phyloP scores from a whole-genome alignment of 192 early-diverging fungal genomes.

The Umbelopsis sp. region DNA sequence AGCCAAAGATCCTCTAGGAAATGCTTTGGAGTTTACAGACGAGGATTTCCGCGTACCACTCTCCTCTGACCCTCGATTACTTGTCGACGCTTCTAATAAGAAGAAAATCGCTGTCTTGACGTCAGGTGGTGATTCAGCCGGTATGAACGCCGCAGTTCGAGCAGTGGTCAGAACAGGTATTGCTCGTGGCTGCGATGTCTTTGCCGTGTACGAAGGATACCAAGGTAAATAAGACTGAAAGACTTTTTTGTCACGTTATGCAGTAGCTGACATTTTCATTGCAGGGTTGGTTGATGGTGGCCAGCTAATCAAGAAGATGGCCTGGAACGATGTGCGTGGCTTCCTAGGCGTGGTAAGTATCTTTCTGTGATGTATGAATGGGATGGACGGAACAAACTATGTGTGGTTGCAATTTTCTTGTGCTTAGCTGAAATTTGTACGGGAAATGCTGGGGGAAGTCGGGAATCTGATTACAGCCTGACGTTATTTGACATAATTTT shows the following conservation, averaged over 20 bases:
- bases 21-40: conserved; percentile 22
- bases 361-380: not conserved
- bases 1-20: conserved; percentile 6
- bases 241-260: conserved; percentile 6
- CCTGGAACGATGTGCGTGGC: conserved; percentile 92
- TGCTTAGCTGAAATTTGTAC: not conserved
- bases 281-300: conserved; percentile 92
- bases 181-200: conserved; percentile 80
- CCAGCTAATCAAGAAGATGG: conserved; percentile 77
- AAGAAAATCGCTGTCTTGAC: conserved; percentile 95
- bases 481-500: conserved; percentile 19
- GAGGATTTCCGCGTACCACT: conserved; percentile 1
- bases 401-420: not conserved
- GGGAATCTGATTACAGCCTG: not conserved
- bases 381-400: not conserved
- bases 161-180: conserved; percentile 89
- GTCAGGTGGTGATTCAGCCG: conserved; percentile 93
- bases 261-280: conserved; percentile 21
- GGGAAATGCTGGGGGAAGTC: conserved; percentile 17
- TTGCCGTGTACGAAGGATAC: conserved; percentile 94
- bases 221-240: conserved; percentile 59
- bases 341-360: conserved; percentile 69
- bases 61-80: conserved; percentile 5
- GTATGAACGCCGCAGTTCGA: conserved; percentile 97
- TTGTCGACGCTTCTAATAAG: conserved; percentile 13